Conservation (phyloP, 1,284 basidiomycete species). For the Cutaneotrichosporon sp. region DNA sequence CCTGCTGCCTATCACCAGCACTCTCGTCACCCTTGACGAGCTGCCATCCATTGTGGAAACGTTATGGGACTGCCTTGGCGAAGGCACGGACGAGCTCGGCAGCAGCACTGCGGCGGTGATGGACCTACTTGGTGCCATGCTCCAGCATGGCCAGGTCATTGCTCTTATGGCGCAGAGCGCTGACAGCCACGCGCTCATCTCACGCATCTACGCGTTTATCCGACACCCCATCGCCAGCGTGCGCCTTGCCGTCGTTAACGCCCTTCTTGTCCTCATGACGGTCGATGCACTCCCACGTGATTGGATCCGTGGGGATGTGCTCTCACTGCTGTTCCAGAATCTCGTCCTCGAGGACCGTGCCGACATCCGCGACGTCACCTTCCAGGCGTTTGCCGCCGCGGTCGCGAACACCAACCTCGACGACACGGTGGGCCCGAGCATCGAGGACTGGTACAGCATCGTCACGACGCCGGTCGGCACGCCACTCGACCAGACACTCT, state of each 20-base stretch:
- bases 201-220: constrained; percentile 91
- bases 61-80: constrained; percentile 83
- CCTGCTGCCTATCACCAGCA: constrained; percentile 74
- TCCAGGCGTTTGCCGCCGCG: constrained; percentile 72
- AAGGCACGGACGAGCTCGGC: constrained; percentile 94
- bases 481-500: constrained; percentile 65
- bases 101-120: constrained; percentile 96
- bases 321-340: constrained; percentile 89
- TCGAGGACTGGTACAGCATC: constrained; percentile 68
- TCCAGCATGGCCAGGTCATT: constrained; percentile 28
- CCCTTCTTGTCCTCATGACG: constrained; percentile 77
- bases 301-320: constrained; percentile 75
- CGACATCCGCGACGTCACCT: constrained; percentile 75
- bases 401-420: constrained; percentile 53
- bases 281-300: constrained; percentile 66
- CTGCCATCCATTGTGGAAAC: constrained; percentile 72
- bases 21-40: constrained; percentile 61
- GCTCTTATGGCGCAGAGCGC: constrained; percentile 21
- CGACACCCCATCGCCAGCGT: constrained; percentile 94
- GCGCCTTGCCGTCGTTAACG: constrained; percentile 86
- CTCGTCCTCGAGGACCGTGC: constrained; percentile 84
- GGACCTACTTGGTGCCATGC: constrained; percentile 64
- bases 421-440: constrained; percentile 28
- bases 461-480: constrained; percentile 87
- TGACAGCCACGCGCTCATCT: constrained; percentile 60